Evolutionary conservation across 495 filamentous ascomycete genomes (phyloP).

Genomic region (Ramalina peruviana): DNA sequence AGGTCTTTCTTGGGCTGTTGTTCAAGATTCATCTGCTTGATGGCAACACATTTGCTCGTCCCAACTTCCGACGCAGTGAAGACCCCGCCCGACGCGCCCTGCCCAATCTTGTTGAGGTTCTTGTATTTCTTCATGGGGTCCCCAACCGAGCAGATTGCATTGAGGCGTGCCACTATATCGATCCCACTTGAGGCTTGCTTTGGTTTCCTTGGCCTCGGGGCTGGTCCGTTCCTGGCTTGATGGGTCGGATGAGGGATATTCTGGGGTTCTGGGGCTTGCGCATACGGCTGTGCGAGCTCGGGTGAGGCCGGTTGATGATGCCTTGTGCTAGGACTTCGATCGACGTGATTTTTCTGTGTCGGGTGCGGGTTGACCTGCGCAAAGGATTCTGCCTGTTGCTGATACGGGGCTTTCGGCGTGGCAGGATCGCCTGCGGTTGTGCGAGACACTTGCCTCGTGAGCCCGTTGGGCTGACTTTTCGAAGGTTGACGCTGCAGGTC

Average conservation of each 20-base stretch:
- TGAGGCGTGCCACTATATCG: conserved; percentile 71
- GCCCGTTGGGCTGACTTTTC: conserved; percentile 28
- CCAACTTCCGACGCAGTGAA: conserved; percentile 80
- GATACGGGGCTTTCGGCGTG: conserved; percentile 43
- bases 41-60: conserved; percentile 79
- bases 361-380: conserved; percentile 63
- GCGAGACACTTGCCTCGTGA: conserved; percentile 19
- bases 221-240: conserved; percentile 32
- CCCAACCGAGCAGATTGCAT: conserved; percentile 75
- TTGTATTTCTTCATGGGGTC: conserved; percentile 82
- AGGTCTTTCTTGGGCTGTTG: conserved; percentile 97
- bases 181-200: conserved; percentile 45
- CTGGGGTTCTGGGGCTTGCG: conserved; percentile 21
- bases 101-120: conserved; percentile 86
- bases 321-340: conserved; percentile 54
- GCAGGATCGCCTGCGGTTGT: conserved; percentile 21
- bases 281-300: background rate
- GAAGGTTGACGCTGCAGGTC: conserved; percentile 29
- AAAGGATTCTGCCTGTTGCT: conserved; percentile 73
- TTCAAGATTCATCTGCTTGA: conserved; percentile 99
- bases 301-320: conserved; percentile 23
- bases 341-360: conserved; percentile 39
- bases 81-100: conserved; percentile 92
- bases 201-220: conserved; percentile 55
- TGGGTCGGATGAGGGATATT: conserved; percentile 37